Base-by-base conservation (phyloP, 768 basidiomycete species). In the Boletus sp. region DNA sequence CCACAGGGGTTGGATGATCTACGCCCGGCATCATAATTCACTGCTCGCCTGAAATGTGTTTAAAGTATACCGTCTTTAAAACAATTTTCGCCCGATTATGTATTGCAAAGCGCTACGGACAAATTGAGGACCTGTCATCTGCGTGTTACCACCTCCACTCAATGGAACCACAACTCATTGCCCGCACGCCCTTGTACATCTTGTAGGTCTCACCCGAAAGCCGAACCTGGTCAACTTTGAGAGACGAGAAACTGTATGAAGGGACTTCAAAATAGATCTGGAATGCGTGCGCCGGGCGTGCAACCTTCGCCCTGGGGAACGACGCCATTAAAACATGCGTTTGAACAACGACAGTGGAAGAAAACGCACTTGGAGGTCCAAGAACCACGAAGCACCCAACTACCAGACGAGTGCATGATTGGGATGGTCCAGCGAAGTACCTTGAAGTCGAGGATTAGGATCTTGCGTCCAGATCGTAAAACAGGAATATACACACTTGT, bases 181-280 rank as follows among this genome's bases (percentile, higher is more conserved):
- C 83, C 64, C 93, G 76, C 47, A 97, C 87, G 15, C 94, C 94
- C 70, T 95, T 96, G 74, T 89, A 97, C 11, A 90, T 89, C 70
- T 95, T 96, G 71, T 95, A 95, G 11, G 71, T 72, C 68, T 94
- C 91, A 13, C 88, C 85, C 2, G 77, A 84, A 27, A 91, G 74
- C 70, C 85, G 91, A 41, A 96, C 79, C 61, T 93, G 88, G 55
- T 94, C 90, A 5, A 96, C 85, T 63, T 88, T 90, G 43, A 96
- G 74, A 19, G 87, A 79, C 7, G 91, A 92, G 68, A 87, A 90
- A 34, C 84, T 85, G 64, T 88, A 75, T 14, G 83, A 62, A 23
- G 84, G 80, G 29, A 93, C 79, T 40, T 84, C 81, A 68, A 92
- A 96, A 19, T 74, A 75, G 44, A 92, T 77, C 61, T 83, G 82